Evolutionary conservation across 116 monocot genomes (phyloP).

Genomic region (Phalaenopsis hybrid): DNA sequence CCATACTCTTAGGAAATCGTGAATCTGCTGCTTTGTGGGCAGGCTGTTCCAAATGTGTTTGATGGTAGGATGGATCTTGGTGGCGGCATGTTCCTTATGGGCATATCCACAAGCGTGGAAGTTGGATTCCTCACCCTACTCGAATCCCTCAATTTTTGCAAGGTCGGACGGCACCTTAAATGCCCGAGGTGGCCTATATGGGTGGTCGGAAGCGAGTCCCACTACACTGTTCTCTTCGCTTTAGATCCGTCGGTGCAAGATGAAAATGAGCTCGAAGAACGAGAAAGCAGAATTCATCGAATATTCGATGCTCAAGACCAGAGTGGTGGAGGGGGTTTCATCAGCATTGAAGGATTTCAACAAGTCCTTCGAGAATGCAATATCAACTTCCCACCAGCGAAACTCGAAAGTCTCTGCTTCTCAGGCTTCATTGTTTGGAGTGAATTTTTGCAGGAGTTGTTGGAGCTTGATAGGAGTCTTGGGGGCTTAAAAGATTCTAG

Average conservation of each 20-base stretch:
- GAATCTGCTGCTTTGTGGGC: slow-evolving; percentile 86
- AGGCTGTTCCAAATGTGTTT: slow-evolving; percentile 93
- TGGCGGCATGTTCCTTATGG: slow-evolving; percentile 84
- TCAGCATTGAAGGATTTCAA: slow-evolving; percentile 72
- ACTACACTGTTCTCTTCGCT: slow-evolving; percentile 97
- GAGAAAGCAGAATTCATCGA: slow-evolving; percentile 59
- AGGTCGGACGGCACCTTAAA: slow-evolving; percentile 81
- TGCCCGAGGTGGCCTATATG: slow-evolving; percentile 92
- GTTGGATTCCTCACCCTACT: slow-evolving; percentile 92
- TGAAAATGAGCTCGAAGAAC: slow-evolving; percentile 77
- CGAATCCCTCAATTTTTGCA: slow-evolving; percentile 94
- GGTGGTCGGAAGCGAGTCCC: slow-evolving; percentile 96
- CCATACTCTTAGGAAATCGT: slow-evolving; percentile 72
- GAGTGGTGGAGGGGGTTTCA: slow-evolving; percentile 95
- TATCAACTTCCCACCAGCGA: slow-evolving; percentile 55
- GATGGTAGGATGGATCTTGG: slow-evolving; percentile 96
- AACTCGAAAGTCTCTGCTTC: slow-evolving; percentile 43
- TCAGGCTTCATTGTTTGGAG: slow-evolving; percentile 89
- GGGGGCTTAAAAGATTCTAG: slow-evolving; percentile 80
- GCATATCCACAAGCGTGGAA: slow-evolving; percentile 64
- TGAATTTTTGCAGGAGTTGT: slow-evolving; percentile 87
- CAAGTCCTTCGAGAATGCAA: slow-evolving; percentile 61
- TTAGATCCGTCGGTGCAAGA: slow-evolving; percentile 67
- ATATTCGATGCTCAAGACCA: slow-evolving; percentile 81
- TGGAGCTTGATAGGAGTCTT: slow-evolving; percentile 55